These are phyloP conservation scores for Litsea cubeba DNA, from an alignment of 164 flowering plant genomes.

Conservation along the genomic window DNA sequence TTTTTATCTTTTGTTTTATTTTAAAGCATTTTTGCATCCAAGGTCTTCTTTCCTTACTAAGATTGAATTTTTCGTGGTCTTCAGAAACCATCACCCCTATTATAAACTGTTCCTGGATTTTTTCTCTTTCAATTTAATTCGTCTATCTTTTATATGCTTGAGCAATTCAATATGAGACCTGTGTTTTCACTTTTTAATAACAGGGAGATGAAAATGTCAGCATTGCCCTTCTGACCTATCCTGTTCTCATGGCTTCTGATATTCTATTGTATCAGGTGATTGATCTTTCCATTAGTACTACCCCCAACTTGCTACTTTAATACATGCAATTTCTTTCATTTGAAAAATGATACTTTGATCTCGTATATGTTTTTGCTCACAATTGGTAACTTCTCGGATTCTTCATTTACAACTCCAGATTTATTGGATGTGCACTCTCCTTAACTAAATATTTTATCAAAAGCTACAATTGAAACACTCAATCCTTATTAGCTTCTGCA, in stretches of 20 bases:
- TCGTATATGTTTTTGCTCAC: background rate
- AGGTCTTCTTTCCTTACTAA: too few species aligned
- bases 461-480: slow-evolving; percentile 15
- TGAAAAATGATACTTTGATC: background rate
- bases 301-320: background rate
- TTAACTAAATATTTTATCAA: background rate
- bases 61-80: background rate
- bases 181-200: slow-evolving; percentile 13
- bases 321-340: background rate
- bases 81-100: too few species aligned
- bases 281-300: background rate
- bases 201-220: slow-evolving; percentile 98
- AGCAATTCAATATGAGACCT: background rate
- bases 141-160: slow-evolving; percentile 3
- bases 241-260: slow-evolving; percentile 96
- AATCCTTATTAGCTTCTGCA: slow-evolving; percentile 31
- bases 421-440: background rate
- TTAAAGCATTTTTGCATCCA: too few species aligned
- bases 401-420: background rate
- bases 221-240: slow-evolving; percentile 83
- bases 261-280: slow-evolving; percentile 89
- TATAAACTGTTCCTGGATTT: too few species aligned
- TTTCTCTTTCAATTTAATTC: background rate
- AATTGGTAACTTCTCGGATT: background rate
- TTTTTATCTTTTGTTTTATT: too few species aligned